Conservation (phyloP, 2,329 filamentous ascomycete genomes). For the Clarireedia sp. region DNA sequence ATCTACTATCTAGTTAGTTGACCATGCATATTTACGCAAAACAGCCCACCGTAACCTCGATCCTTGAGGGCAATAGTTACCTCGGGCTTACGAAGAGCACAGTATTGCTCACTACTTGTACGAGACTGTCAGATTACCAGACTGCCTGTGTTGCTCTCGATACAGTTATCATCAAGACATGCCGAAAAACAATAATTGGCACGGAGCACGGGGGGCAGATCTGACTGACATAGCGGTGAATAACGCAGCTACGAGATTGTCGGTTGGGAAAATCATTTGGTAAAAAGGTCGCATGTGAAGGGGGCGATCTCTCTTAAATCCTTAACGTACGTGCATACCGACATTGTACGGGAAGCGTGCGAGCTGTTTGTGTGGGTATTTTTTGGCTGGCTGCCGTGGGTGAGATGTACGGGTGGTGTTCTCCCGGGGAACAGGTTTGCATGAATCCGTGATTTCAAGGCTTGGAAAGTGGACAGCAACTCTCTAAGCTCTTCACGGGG, state of each 20-base stretch:
- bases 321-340: background rate
- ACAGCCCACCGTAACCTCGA: background rate
- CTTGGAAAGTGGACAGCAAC: no score
- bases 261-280: background rate
- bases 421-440: background rate
- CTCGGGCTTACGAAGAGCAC: background rate
- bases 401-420: background rate
- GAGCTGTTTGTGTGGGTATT: no score
- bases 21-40: background rate
- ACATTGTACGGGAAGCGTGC: background rate
- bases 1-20: background rate
- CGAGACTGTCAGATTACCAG: no score
- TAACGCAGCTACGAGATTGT: background rate
- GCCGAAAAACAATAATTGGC: no score
- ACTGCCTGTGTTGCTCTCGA: no score
- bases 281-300: background rate
- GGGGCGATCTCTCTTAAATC: background rate
- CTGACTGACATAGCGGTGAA: background rate
- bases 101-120: background rate
- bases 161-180: no score
- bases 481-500: no score
- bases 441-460: background rate
- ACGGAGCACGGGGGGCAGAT: background rate
- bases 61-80: background rate
- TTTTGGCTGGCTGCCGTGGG: no score